A percentile compares a stretch with the other conserved stretches of the same genome.
These are phyloP conservation scores for Mallotus repandus DNA, from an alignment of 441 rosid genomes.

Conservation along the genomic window DNA sequence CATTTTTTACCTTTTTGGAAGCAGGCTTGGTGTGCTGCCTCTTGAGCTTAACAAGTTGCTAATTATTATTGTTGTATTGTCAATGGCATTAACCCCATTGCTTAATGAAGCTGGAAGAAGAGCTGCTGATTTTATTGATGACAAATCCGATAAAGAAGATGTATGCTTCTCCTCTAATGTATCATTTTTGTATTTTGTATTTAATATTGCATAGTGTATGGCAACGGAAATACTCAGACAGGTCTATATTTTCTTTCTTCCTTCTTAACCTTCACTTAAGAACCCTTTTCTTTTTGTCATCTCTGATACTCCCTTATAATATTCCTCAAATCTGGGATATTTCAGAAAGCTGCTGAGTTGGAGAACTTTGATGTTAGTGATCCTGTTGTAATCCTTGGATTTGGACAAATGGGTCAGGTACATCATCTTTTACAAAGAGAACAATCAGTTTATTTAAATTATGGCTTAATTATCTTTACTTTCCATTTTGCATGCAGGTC, in stretches of 20 bases:
- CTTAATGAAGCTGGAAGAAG: conserved; percentile 83
- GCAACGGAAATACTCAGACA: background rate
- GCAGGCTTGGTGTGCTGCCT: conserved; percentile 98
- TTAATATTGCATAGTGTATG: background rate
- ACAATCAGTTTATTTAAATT: conserved; percentile 4
- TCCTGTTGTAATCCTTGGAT: conserved; percentile 90
- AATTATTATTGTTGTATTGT: conserved; percentile 92
- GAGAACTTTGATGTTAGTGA: conserved; percentile 70
- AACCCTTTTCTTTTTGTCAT: background rate
- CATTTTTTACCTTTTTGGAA: conserved; percentile 19
- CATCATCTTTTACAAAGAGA: conserved; percentile 10
- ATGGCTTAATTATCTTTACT: background rate
- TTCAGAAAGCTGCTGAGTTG: conserved; percentile 54
- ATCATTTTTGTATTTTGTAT: background rate
- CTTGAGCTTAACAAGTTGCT: conserved; percentile 98
- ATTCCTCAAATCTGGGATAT: conserved; percentile 14
- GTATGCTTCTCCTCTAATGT: conserved; percentile 34
- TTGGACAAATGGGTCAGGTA: conserved; percentile 98
- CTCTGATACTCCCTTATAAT: conserved; percentile 4
- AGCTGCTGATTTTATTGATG: conserved; percentile 79
- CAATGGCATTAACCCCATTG: conserved; percentile 95
- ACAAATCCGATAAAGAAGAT: conserved; percentile 41
- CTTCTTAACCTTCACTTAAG: background rate
- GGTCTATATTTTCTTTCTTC: background rate
- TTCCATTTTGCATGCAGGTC: conserved; percentile 51